Evolutionary conservation across 768 basidiomycete genomes (phyloP).

Genomic region (Auricularia sp.): DNA sequence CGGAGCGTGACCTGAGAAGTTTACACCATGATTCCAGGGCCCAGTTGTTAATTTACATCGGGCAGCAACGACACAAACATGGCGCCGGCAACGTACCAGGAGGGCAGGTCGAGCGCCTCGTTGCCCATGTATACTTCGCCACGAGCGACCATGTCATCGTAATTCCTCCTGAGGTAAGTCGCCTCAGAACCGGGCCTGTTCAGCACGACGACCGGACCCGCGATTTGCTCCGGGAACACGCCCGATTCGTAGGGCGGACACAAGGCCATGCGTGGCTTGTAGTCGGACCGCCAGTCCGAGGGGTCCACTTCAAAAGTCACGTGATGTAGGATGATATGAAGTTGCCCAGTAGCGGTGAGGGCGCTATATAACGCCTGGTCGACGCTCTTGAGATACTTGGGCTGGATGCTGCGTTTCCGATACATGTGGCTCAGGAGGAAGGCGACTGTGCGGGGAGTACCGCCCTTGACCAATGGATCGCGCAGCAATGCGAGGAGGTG

Average conservation of each 20-base stretch:
- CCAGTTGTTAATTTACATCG: too few relatives aligned
- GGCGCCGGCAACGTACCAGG: too few relatives aligned
- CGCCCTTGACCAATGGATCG: neutral
- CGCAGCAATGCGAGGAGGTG: constrained; percentile 18
- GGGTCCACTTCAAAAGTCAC: constrained; percentile 17
- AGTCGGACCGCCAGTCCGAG: constrained; percentile 3
- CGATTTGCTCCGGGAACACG: neutral
- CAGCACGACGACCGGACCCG: neutral
- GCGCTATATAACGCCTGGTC: neutral
- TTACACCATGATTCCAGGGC: too few relatives aligned
- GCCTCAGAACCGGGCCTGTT: neutral
- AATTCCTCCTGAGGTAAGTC: too few relatives aligned
- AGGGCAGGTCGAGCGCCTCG: too few relatives aligned
- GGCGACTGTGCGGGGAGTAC: neutral
- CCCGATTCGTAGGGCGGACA: neutral
- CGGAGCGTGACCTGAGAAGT: too few relatives aligned
- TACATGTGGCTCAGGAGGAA: neutral
- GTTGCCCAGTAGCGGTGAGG: neutral
- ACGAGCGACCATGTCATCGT: too few relatives aligned
- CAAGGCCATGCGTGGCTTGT: neutral
- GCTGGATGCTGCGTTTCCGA: neutral
- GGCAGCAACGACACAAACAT: too few relatives aligned
- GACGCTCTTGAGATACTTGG: neutral
- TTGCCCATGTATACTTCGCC: too few relatives aligned
- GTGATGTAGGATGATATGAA: constrained; percentile 6